phyloP scores from a whole-genome alignment of 2,329 filamentous ascomycete genomes.

The Ophiocordyceps robertsii region DNA sequence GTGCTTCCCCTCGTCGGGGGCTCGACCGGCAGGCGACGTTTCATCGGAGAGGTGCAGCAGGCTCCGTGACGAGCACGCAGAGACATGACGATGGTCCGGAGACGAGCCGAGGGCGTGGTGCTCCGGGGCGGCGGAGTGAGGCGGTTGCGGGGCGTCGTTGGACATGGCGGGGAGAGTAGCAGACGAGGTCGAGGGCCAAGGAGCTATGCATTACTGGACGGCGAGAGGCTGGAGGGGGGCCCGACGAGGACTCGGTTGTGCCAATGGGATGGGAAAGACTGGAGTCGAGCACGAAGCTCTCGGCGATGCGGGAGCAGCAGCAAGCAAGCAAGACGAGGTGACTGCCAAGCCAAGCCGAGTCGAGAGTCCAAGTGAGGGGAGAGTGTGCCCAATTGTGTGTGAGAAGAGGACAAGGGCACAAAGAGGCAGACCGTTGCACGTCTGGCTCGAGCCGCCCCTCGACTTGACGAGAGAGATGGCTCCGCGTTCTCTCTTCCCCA shows the following conservation, averaged over 20 bases:
- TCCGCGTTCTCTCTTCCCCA: constrained; percentile 11
- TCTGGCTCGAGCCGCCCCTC: neutral
- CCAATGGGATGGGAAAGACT: neutral
- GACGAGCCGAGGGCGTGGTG: constrained; percentile 10
- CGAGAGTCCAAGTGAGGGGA: neutral
- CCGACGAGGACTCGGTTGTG: too few species aligned
- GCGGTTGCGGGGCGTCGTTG: constrained; percentile 9
- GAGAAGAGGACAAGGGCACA: neutral
- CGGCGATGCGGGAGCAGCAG: too few species aligned
- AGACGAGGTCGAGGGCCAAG: neutral
- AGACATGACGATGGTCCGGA: constrained; percentile 11
- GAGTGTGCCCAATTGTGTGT: constrained; percentile 3
- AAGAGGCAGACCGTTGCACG: neutral
- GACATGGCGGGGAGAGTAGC: constrained; percentile 10
- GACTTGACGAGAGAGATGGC: neutral
- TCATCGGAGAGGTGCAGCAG: constrained; percentile 2
- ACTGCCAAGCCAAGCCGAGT: too few species aligned
- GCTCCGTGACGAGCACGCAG: constrained; percentile 5
- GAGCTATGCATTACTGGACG: constrained; percentile 1
- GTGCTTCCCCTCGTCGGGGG: constrained; percentile 25
- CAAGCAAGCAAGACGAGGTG: too few species aligned
- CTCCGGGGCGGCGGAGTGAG: constrained; percentile 10
- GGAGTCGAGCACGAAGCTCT: neutral
- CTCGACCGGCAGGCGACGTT: constrained; percentile 8
- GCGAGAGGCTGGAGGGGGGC: too few species aligned